Evolutionary conservation across 2,329 filamentous ascomycete species (phyloP).

Genomic region (Elsinoe necatrix): DNA sequence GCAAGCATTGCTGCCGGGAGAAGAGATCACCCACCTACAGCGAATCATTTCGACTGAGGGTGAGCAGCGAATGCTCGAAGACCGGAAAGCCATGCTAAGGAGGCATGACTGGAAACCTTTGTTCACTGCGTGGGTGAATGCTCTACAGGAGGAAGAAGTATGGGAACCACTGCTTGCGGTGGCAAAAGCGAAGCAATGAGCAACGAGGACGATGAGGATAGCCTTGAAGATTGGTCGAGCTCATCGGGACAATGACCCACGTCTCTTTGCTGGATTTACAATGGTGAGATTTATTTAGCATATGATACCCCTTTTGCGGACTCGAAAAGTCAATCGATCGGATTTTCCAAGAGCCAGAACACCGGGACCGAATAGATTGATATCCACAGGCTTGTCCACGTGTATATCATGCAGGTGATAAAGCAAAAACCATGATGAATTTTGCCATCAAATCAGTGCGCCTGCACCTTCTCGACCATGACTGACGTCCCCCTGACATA

Average conservation of each 20-base stretch:
- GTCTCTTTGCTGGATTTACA: no score
- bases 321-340: background rate
- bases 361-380: background rate
- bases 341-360: constrained; percentile 3
- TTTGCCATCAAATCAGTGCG: background rate
- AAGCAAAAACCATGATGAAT: background rate
- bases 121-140: constrained; percentile 9
- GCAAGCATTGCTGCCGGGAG: no score
- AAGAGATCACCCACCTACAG: background rate
- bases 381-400: constrained; percentile 1
- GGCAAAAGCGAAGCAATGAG: background rate
- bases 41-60: background rate
- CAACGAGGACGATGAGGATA: no score
- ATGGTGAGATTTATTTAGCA: background rate
- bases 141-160: background rate
- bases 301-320: constrained; percentile 3
- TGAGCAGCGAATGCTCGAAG: background rate
- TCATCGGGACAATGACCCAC: no score
- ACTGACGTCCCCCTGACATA: background rate
- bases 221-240: no score
- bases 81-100: background rate
- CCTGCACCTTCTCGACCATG: background rate
- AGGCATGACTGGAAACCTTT: constrained; percentile 2
- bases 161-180: background rate
- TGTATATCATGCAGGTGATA: background rate